These are phyloP conservation scores for Nicotiana paniculata DNA, from an alignment of 257 asterid genomes.

Conservation along the genomic window DNA sequence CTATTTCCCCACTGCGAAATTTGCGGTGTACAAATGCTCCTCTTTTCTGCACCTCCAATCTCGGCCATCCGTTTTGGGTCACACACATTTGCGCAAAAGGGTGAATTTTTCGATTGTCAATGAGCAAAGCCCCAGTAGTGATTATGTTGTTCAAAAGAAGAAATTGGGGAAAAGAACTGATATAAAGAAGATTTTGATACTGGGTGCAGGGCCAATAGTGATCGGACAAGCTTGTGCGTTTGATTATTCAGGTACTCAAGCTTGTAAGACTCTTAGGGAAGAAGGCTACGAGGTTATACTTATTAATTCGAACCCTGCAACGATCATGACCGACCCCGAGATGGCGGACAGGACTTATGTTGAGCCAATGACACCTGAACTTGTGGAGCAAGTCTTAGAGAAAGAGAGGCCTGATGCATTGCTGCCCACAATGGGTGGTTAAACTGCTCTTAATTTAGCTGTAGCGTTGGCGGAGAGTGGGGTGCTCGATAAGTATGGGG, in stretches of 20 bases:
- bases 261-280: conserved; percentile 93
- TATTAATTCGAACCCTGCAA: conserved; percentile 93
- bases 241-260: conserved; percentile 97
- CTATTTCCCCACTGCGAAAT: conserved; percentile 15
- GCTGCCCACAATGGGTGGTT: conserved; percentile 98
- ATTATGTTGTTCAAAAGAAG: neutral
- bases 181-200: conserved; percentile 76
- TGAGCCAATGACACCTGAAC: conserved; percentile 94
- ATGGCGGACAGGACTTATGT: conserved; percentile 88
- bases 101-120: conserved; percentile 12
- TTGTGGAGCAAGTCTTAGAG: conserved; percentile 86
- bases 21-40: conserved; percentile 5
- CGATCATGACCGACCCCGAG: conserved; percentile 95
- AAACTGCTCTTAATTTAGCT: conserved; percentile 90
- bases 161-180: conserved; percentile 68
- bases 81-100: conserved; percentile 24
- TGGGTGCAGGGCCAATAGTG: conserved; percentile 97
- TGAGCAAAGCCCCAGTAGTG: conserved; percentile 19
- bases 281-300: conserved; percentile 92
- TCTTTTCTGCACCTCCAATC: conserved; percentile 22
- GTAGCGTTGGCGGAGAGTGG: conserved; percentile 94
- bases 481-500: conserved; percentile 86
- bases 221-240: conserved; percentile 98
- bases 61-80: conserved; percentile 20
- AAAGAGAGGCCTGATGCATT: conserved; percentile 95